phyloP scores from a whole-genome alignment of 148 eudicot species.

The Rhododendron griersonianum region DNA sequence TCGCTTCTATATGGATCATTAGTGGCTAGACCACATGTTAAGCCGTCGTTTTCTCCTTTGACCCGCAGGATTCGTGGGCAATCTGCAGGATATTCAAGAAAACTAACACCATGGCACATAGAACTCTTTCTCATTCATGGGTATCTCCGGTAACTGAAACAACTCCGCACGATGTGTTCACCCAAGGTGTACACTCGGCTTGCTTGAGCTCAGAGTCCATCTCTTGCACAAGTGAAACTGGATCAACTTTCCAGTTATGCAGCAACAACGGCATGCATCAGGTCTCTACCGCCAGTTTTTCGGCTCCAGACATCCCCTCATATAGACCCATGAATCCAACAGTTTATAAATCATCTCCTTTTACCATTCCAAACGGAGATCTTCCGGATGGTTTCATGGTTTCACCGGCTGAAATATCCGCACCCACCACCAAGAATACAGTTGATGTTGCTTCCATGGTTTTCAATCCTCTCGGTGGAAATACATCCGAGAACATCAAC shows the following conservation, averaged over 20 bases:
- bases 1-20: neutral
- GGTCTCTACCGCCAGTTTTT: slow-evolving; percentile 18
- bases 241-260: slow-evolving; percentile 27
- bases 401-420: slow-evolving; percentile 27
- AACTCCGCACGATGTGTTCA: slow-evolving; percentile 28
- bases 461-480: slow-evolving; percentile 33
- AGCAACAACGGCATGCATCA: slow-evolving; percentile 14
- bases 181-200: slow-evolving; percentile 22
- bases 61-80: slow-evolving; percentile 81
- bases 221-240: slow-evolving; percentile 45
- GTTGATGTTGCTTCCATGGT: slow-evolving; percentile 43
- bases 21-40: neutral
- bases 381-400: slow-evolving; percentile 32
- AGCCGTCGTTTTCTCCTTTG: neutral
- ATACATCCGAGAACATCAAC: slow-evolving; percentile 28
- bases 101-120: slow-evolving; percentile 57
- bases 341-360: slow-evolving; percentile 20
- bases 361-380: slow-evolving; percentile 27
- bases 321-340: slow-evolving; percentile 29
- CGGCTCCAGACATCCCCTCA: slow-evolving; percentile 34
- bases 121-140: slow-evolving; percentile 75
- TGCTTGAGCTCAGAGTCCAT: slow-evolving; percentile 45
- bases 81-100: slow-evolving; percentile 95
- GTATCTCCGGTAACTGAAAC: slow-evolving; percentile 45
- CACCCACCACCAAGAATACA: slow-evolving; percentile 23